phyloP scores from a whole-genome alignment of 2,329 filamentous ascomycete species.

The Magnaporthales sp. region DNA sequence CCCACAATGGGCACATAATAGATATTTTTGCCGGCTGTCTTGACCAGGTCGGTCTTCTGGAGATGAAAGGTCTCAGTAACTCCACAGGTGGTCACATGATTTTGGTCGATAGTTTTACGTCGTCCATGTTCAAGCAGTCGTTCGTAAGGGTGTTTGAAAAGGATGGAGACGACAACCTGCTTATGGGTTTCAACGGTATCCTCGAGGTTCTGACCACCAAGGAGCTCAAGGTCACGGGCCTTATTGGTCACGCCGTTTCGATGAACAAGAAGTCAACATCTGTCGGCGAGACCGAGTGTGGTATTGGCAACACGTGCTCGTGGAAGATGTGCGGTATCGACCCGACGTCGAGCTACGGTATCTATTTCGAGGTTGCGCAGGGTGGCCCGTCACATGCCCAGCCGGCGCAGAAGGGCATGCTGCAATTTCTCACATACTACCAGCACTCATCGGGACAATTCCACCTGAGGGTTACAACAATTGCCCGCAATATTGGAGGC shows the following conservation, averaged over 20 bases:
- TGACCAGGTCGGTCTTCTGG: constrained; percentile 90
- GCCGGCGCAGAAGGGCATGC: constrained; percentile 83
- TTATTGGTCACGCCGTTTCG: constrained; percentile 94
- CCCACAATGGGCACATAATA: constrained; percentile 94
- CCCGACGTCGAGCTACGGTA: constrained; percentile 82
- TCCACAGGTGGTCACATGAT: constrained; percentile 98
- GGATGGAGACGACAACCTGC: constrained; percentile 83
- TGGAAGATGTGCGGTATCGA: constrained; percentile 99
- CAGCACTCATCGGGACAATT: constrained; percentile 96
- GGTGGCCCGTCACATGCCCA: constrained; percentile 72
- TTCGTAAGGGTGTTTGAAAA: constrained; percentile 97
- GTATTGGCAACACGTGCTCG: constrained; percentile 95
- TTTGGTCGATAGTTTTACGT: constrained; percentile 94
- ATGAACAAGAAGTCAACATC: constrained; percentile 97
- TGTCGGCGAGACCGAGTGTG: constrained; percentile 95
- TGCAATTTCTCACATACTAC: constrained; percentile 98
- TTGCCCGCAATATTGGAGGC: constrained; percentile 83
- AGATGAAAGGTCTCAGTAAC: constrained; percentile 97
- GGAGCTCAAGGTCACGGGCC: constrained; percentile 92
- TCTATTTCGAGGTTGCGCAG: constrained; percentile 98
- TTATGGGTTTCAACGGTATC: constrained; percentile 98
- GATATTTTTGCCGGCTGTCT: constrained; percentile 97
- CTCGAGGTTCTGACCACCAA: constrained; percentile 95
- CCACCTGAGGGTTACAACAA: constrained; percentile 90
- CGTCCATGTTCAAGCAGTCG: constrained; percentile 98